These are phyloP conservation scores for Phaeoacremonium minimum DNA, from an alignment of 2,329 filamentous ascomycete species.

Conservation along the genomic window DNA sequence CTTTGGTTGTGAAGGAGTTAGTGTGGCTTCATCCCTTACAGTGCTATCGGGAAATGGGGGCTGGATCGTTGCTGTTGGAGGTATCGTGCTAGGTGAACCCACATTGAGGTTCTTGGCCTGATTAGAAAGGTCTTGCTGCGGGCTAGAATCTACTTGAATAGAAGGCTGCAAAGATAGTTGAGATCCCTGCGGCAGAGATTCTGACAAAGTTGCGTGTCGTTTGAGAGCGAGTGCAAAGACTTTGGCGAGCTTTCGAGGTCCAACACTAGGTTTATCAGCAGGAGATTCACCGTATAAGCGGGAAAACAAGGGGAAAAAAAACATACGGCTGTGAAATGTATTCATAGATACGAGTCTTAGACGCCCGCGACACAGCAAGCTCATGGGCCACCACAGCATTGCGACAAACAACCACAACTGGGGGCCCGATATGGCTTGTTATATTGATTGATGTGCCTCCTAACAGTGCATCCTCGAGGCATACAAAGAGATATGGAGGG, in stretches of 20 bases:
- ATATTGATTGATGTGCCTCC: no score
- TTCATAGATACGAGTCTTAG: conserved; percentile 2
- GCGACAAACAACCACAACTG: conserved; percentile 6
- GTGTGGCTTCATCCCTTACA: not conserved
- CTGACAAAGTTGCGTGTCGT: no score
- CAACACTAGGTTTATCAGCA: not conserved
- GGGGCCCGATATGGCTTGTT: no score
- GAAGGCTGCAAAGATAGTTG: no score
- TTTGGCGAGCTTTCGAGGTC: conserved; percentile 10
- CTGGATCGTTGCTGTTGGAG: no score
- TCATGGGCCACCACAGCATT: conserved; percentile 6
- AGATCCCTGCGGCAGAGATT: no score
- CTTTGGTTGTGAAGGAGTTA: not conserved
- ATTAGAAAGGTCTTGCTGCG: no score
- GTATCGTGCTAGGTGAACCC: no score
- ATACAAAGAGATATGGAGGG: conserved; percentile 3
- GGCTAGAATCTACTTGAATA: no score
- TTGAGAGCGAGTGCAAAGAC: conserved; percentile 5
- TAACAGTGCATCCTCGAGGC: conserved; percentile 2
- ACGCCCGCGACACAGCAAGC: not conserved
- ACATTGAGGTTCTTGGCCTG: no score
- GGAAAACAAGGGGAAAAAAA: no score
- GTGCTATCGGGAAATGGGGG: not conserved
- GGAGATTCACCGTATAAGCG: no score
- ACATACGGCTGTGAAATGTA: conserved; percentile 10